phyloP scores from a whole-genome alignment of 2,329 filamentous ascomycete species.

The Coniochaeta sp. region DNA sequence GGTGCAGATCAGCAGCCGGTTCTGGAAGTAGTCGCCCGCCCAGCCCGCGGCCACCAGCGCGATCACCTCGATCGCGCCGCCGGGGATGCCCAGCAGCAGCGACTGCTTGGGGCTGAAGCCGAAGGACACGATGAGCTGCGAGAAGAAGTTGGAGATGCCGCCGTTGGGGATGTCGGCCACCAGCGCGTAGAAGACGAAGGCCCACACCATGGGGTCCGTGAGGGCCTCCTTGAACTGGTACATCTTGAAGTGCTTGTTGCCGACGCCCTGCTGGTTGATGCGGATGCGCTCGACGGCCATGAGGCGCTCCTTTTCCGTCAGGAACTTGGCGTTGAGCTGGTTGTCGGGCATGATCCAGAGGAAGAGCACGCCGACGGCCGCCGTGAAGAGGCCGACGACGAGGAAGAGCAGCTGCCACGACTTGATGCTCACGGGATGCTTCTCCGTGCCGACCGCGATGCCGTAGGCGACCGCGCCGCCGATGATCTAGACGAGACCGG shows the following conservation, averaged over 20 bases:
- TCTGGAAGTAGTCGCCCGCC: slow-evolving; percentile 46
- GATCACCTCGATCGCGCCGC: slow-evolving; percentile 52
- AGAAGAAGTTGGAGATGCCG: slow-evolving; percentile 28
- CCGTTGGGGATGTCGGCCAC: slow-evolving; percentile 29
- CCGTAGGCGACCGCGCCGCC: slow-evolving; percentile 33
- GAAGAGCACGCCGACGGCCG: slow-evolving; percentile 38
- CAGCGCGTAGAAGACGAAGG: slow-evolving; percentile 24
- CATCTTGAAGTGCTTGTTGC: slow-evolving; percentile 59
- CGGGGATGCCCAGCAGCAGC: slow-evolving; percentile 57
- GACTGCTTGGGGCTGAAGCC: slow-evolving; percentile 57
- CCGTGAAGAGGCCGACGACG: slow-evolving; percentile 43
- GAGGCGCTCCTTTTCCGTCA: slow-evolving; percentile 53
- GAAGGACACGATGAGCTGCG: slow-evolving; percentile 41
- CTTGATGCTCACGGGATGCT: slow-evolving; percentile 35
- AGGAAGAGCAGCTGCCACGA: slow-evolving; percentile 61
- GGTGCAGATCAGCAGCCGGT: slow-evolving; percentile 49
- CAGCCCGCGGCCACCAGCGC: slow-evolving; percentile 25
- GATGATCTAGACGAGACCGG: slow-evolving; percentile 8
- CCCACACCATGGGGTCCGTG: slow-evolving; percentile 28
- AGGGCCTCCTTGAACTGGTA: slow-evolving; percentile 46
- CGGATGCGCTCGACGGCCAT: slow-evolving; percentile 47
- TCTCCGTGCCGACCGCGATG: slow-evolving; percentile 39
- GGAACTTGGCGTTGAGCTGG: slow-evolving; percentile 29
- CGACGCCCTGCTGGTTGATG: slow-evolving; percentile 60
- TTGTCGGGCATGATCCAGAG: slow-evolving; percentile 38